Conservation (phyloP, 768 basidiomycete genomes). For the Phylloporus rhodoxanthus region DNA sequence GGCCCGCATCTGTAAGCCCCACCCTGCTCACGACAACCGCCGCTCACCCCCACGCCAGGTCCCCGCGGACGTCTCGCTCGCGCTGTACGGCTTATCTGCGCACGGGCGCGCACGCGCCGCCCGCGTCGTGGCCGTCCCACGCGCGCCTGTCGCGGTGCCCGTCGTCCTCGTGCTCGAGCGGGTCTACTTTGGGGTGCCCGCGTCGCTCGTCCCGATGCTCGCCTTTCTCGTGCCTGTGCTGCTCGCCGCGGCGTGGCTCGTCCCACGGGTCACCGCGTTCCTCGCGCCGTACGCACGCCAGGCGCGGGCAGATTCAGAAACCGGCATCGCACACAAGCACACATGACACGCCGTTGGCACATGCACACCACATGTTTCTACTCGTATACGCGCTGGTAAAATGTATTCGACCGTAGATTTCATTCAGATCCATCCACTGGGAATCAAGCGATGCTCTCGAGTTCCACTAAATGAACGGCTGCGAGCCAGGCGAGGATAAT, state of each 20-base stretch:
- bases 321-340: not conserved
- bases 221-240: slow-evolving; percentile 27
- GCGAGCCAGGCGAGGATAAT: slow-evolving; percentile 81
- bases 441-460: slow-evolving; percentile 41
- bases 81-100: slow-evolving; percentile 32
- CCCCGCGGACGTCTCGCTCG: not conserved
- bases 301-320: slow-evolving; percentile 21
- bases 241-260: slow-evolving; percentile 15
- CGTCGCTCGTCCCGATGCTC: slow-evolving; percentile 39
- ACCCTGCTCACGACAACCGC: not conserved
- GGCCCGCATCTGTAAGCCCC: slow-evolving; percentile 47
- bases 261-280: slow-evolving; percentile 14
- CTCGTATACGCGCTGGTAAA: too few relatives aligned
- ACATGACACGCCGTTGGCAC: slow-evolving; percentile 22
- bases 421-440: not conserved
- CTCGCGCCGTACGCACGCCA: slow-evolving; percentile 20
- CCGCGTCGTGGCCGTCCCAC: slow-evolving; percentile 39
- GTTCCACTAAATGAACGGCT: slow-evolving; percentile 70
- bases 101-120: slow-evolving; percentile 44
- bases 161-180: slow-evolving; percentile 56
- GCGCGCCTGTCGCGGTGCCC: slow-evolving; percentile 34
- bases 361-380: too few relatives aligned
- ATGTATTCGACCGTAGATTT: too few relatives aligned
- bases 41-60: too few relatives aligned
- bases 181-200: slow-evolving; percentile 48